These are phyloP conservation scores for Pythium myriotylum DNA, from an alignment of 352 stramenopile species.

Conservation along the genomic window DNA sequence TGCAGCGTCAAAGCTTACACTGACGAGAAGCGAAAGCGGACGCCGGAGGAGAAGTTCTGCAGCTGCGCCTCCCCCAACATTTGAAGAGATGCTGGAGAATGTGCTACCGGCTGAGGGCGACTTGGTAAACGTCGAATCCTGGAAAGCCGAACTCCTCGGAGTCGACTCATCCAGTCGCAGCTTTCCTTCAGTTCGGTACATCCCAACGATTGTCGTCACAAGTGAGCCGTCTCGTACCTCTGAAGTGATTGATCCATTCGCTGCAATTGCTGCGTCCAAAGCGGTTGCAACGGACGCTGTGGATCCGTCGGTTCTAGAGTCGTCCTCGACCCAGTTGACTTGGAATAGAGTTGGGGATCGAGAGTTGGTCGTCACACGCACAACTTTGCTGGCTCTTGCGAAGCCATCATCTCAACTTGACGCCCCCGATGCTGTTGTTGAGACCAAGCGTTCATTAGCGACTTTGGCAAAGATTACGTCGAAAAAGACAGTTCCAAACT, in stretches of 20 bases:
- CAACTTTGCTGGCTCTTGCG: conserved; percentile 39
- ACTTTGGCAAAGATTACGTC: conserved; percentile 60
- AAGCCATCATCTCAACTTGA: conserved; percentile 29
- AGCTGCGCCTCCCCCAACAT: conserved; percentile 9
- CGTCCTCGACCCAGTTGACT: conserved; percentile 22
- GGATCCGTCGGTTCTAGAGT: conserved; percentile 9
- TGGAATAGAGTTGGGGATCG: conserved; percentile 53
- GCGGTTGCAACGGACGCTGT: conserved; percentile 13
- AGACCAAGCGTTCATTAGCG: conserved; percentile 58
- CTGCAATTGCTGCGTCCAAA: conserved; percentile 21
- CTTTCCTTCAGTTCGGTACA: conserved; percentile 31
- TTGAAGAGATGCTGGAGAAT: conserved; percentile 16
- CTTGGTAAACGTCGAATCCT: conserved; percentile 24
- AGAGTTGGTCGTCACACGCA: conserved; percentile 70
- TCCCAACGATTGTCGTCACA: conserved; percentile 25
- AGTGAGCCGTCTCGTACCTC: conserved; percentile 1
- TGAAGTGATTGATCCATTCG: conserved; percentile 27
- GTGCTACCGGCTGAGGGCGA: conserved; percentile 28
- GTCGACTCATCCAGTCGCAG: conserved; percentile 14
- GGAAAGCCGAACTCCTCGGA: conserved; percentile 24
- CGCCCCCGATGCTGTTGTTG: conserved; percentile 45
- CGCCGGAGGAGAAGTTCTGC: conserved; percentile 21
- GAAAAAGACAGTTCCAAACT: conserved; percentile 58
- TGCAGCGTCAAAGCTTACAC: conserved; percentile 50
- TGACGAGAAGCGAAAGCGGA: conserved; percentile 22